These are phyloP conservation scores for Diaporthe caulivora DNA, from an alignment of 2,329 filamentous ascomycete genomes.

Conservation along the genomic window DNA sequence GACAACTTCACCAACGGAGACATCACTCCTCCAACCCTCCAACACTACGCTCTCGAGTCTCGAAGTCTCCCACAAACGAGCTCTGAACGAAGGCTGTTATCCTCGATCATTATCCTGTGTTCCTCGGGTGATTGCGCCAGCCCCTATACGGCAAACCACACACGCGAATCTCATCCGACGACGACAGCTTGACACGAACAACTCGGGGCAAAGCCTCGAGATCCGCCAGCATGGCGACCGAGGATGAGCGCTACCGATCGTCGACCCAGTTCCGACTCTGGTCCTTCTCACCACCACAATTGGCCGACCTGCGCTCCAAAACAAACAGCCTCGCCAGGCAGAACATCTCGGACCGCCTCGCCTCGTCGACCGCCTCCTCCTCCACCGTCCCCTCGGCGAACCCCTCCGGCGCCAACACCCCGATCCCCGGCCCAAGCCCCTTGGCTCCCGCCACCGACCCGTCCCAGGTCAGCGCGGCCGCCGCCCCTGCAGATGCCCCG, in stretches of 20 bases:
- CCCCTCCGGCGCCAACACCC: conserved; percentile 48
- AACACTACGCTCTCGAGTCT: background rate
- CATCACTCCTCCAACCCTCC: background rate
- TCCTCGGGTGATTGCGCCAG: background rate
- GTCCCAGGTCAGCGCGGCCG: conserved; percentile 13
- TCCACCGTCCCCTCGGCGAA: conserved; percentile 52
- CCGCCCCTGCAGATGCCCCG: conserved; percentile 36
- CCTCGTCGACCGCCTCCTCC: conserved; percentile 62
- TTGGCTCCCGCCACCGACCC: conserved; percentile 44
- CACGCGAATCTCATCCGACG: background rate
- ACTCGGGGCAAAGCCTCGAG: background rate
- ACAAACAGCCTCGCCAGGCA: conserved; percentile 81
- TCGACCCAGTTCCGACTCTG: conserved; percentile 93
- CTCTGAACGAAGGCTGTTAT: too few relatives aligned
- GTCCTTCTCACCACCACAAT: conserved; percentile 85
- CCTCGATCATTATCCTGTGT: too few relatives aligned
- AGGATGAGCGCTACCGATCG: conserved; percentile 91
- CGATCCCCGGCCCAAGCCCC: conserved; percentile 39
- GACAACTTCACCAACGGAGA: background rate
- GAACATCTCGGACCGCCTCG: conserved; percentile 72
- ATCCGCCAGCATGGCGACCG: conserved; percentile 71
- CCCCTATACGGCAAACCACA: background rate
- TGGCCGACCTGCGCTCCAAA: conserved; percentile 78
- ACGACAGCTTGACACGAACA: background rate
- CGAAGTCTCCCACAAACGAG: background rate